Conservation (phyloP, 148 eudicot genomes). For the Rhododendron molle region DNA sequence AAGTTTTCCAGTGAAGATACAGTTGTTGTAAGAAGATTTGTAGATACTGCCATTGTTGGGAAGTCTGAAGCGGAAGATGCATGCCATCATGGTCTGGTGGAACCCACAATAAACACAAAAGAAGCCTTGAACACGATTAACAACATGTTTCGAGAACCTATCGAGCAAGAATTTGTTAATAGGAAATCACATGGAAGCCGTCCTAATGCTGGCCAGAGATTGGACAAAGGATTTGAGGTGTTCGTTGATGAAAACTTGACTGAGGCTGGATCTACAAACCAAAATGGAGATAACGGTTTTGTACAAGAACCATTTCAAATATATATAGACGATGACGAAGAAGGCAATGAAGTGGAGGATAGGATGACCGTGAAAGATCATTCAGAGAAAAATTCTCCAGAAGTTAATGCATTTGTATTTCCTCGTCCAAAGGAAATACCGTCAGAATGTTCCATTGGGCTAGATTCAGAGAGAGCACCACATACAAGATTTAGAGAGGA, state of each 20-base stretch:
- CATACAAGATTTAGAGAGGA: slow-evolving; percentile 58
- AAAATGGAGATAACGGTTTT: slow-evolving; percentile 14
- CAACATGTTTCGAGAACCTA: slow-evolving; percentile 85
- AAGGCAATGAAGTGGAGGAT: slow-evolving; percentile 22
- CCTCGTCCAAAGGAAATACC: slow-evolving; percentile 48
- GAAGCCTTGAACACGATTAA: slow-evolving; percentile 87
- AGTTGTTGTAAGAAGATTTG: slow-evolving; percentile 62
- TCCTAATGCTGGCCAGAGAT: slow-evolving; percentile 29
- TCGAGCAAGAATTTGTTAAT: slow-evolving; percentile 52
- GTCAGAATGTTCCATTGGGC: slow-evolving; percentile 41
- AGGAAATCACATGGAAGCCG: slow-evolving; percentile 35
- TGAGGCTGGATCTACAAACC: slow-evolving; percentile 25
- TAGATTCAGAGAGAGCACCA: slow-evolving; percentile 27
- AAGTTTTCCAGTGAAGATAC: slow-evolving; percentile 58
- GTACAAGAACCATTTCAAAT: slow-evolving; percentile 55
- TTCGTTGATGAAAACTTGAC: slow-evolving; percentile 57
- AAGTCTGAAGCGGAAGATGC: slow-evolving; percentile 79
- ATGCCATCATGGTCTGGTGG: slow-evolving; percentile 91
- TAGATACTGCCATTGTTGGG: slow-evolving; percentile 71
- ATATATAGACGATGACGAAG: slow-evolving; percentile 56
- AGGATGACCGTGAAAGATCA: slow-evolving; percentile 24
- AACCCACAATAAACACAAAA: slow-evolving; percentile 85
- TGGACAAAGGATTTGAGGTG: slow-evolving; percentile 49
- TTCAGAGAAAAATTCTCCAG: slow-evolving; percentile 16
- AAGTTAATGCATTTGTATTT: slow-evolving; percentile 41